phyloP scores from a whole-genome alignment of 139 green algal genomes.

The Tetradesmus obliquus region DNA sequence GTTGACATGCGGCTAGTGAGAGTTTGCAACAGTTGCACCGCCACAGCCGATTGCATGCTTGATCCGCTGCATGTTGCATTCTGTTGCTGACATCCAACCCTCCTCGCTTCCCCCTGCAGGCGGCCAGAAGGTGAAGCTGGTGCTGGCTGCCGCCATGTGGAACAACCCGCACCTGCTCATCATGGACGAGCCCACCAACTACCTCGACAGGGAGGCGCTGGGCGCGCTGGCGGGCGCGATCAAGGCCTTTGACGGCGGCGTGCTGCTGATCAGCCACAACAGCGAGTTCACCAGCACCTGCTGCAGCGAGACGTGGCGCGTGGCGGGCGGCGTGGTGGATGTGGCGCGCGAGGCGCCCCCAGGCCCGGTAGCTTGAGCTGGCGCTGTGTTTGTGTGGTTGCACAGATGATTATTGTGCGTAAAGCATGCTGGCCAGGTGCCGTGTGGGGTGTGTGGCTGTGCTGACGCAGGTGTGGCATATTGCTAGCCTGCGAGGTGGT shows the following conservation, averaged over 20 bases:
- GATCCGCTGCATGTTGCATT: neutral
- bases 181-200: slow-evolving; percentile 94
- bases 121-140: slow-evolving; percentile 92
- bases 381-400: neutral
- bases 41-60: too few species aligned
- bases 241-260: slow-evolving; percentile 85
- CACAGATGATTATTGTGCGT: neutral
- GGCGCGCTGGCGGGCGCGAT: slow-evolving; percentile 85
- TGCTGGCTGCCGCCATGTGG: slow-evolving; percentile 85
- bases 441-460: neutral
- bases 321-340: slow-evolving; percentile 33
- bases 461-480: neutral
- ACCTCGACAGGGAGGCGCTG: slow-evolving; percentile 90
- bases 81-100: neutral
- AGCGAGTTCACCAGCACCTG: slow-evolving; percentile 47
- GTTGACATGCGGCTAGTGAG: neutral
- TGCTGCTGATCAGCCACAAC: slow-evolving; percentile 92
- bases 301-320: slow-evolving; percentile 40
- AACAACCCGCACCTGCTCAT: slow-evolving; percentile 90
- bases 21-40: neutral
- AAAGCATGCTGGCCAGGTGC: neutral
- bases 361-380: slow-evolving; percentile 1
- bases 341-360: neutral
- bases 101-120: slow-evolving; percentile 44
- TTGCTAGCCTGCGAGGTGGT: neutral